These are phyloP conservation scores for Viola pubescens DNA, from an alignment of 441 rosid species.

Conservation along the genomic window DNA sequence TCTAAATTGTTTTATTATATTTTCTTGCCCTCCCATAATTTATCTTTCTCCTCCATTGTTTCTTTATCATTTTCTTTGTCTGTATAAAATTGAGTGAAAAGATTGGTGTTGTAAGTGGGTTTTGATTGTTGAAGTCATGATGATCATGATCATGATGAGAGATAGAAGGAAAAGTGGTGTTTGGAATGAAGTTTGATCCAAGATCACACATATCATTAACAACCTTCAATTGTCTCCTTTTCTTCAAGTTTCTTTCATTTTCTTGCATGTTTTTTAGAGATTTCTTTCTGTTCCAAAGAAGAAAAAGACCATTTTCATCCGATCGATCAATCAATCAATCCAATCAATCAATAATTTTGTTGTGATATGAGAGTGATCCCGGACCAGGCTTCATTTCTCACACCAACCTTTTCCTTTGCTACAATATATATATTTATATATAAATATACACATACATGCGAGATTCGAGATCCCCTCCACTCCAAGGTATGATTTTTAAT, in stretches of 20 bases:
- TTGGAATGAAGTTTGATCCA: conserved; percentile 82
- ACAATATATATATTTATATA: background rate
- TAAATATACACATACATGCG: no score
- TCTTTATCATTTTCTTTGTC: conserved; percentile 3
- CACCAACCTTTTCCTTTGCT: conserved; percentile 36
- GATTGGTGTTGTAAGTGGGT: background rate
- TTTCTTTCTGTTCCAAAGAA: background rate
- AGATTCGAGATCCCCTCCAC: background rate
- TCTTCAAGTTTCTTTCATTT: no score
- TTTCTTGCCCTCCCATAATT: conserved; percentile 13
- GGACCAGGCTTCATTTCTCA: conserved; percentile 92
- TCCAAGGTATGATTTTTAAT: conserved; percentile 8
- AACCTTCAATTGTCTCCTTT: no score
- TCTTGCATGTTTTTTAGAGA: background rate
- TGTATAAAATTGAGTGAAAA: background rate
- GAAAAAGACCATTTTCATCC: no score
- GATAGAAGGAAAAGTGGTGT: conserved; percentile 45
- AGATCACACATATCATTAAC: conserved; percentile 20
- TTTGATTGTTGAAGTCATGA: conserved; percentile 40
- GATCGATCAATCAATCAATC: no score
- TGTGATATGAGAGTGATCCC: conserved; percentile 33
- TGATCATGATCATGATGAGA: conserved; percentile 2
- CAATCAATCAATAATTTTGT: no score
- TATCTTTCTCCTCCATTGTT: conserved; percentile 17
- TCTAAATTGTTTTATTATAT: conserved; percentile 1